Percentiles rank a stretch among this genome's conserved stretches.
Conservation (phyloP, 331 rosid species). For the Malus hybrid region DNA sequence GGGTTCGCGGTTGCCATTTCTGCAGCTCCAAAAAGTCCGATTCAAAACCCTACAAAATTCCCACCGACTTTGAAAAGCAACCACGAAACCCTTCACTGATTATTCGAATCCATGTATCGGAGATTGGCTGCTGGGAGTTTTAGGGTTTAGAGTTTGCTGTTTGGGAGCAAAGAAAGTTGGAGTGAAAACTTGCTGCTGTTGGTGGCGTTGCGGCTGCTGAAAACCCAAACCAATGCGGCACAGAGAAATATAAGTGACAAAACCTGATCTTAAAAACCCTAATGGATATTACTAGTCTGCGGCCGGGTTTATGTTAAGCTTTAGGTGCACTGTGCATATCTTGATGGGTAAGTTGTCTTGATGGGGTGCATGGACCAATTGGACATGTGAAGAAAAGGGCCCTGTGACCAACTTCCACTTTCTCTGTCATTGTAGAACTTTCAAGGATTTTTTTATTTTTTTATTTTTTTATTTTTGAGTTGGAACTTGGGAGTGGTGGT, state of each 20-base stretch:
- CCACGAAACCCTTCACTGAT: constrained; percentile 26
- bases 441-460: too few species aligned
- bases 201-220: not conserved
- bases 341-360: not conserved
- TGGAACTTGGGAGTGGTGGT: too few species aligned
- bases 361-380: not conserved
- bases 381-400: not conserved
- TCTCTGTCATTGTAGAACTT: too few species aligned
- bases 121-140: not conserved
- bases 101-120: constrained; percentile 24
- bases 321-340: not conserved
- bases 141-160: not conserved
- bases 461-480: too few species aligned
- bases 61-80: constrained; percentile 22
- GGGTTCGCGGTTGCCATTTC: constrained; percentile 83
- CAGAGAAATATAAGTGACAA: constrained; percentile 9
- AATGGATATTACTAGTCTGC: not conserved
- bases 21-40: constrained; percentile 15
- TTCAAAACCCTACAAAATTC: constrained; percentile 9
- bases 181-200: not conserved
- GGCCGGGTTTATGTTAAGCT: not conserved
- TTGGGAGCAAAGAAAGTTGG: not conserved
- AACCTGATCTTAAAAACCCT: constrained; percentile 44
- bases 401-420: too few species aligned
- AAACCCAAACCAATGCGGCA: constrained; percentile 40